Percentiles rank a stretch among this genome's conserved stretches.
phyloP scores from a whole-genome alignment of 208 protist genomes.

The Leishmania tropica region DNA sequence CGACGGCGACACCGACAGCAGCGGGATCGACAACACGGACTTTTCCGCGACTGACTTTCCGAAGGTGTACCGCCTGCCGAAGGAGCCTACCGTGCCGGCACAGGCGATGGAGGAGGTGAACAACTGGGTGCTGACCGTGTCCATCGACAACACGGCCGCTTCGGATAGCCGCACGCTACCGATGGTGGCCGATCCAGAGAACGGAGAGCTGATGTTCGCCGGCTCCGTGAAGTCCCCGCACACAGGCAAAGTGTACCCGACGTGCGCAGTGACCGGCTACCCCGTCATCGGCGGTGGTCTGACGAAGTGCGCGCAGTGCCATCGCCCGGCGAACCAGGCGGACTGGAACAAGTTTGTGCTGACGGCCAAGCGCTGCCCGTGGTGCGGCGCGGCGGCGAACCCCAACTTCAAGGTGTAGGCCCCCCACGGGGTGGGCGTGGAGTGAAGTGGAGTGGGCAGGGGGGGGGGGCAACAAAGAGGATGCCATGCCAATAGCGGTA shows the following conservation, averaged over 20 bases:
- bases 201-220: slow-evolving; percentile 79
- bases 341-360: slow-evolving; percentile 93
- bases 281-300: slow-evolving; percentile 76
- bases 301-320: slow-evolving; percentile 70
- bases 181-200: slow-evolving; percentile 67
- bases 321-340: slow-evolving; percentile 83
- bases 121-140: slow-evolving; percentile 92
- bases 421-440: background rate
- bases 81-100: slow-evolving; percentile 46
- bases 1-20: slow-evolving; percentile 78
- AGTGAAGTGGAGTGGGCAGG: background rate
- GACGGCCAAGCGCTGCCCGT: slow-evolving; percentile 85
- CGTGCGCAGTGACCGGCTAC: slow-evolving; percentile 92
- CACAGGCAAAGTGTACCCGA: slow-evolving; percentile 68
- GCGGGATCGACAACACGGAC: slow-evolving; percentile 89
- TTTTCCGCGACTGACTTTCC: slow-evolving; percentile 92
- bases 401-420: slow-evolving; percentile 71
- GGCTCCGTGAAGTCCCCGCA: slow-evolving; percentile 74
- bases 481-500: background rate
- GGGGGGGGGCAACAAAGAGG: background rate
- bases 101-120: slow-evolving; percentile 83
- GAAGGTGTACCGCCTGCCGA: slow-evolving; percentile 79
- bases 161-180: slow-evolving; percentile 55
- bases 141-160: slow-evolving; percentile 75
- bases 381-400: slow-evolving; percentile 70